Percentiles rank a stretch among this genome's conserved stretches.
Evolutionary conservation across 1,284 basidiomycete genomes (phyloP).

Genomic region (Fomitiporia mediterranea): DNA sequence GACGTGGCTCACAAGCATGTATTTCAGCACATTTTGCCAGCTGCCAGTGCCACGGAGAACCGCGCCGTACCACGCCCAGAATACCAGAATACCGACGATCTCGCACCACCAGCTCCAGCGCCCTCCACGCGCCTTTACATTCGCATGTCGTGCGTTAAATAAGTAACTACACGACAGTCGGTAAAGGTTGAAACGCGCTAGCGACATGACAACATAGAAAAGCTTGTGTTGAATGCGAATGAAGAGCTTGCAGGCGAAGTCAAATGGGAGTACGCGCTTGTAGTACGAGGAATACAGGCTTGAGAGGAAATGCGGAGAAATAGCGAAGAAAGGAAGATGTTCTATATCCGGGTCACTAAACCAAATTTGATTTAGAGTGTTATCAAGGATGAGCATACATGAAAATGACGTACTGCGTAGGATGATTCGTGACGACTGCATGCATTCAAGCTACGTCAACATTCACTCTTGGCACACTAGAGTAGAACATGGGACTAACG

Average conservation of each 20-base stretch:
- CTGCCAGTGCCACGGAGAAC: slow-evolving; percentile 64
- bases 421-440: slow-evolving; percentile 92
- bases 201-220: slow-evolving; percentile 89
- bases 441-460: no score
- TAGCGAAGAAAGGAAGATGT: slow-evolving; percentile 96
- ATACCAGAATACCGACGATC: slow-evolving; percentile 61
- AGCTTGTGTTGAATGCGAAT: slow-evolving; percentile 85
- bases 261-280: slow-evolving; percentile 82
- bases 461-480: no score
- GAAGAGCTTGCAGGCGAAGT: slow-evolving; percentile 63
- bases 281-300: slow-evolving; percentile 94
- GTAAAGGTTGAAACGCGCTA: slow-evolving; percentile 97
- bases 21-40: slow-evolving; percentile 61
- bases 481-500: slow-evolving; percentile 44
- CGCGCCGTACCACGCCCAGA: slow-evolving; percentile 74
- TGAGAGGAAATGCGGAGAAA: slow-evolving; percentile 81
- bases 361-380: slow-evolving; percentile 24
- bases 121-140: slow-evolving; percentile 53
- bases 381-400: neutral
- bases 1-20: slow-evolving; percentile 75
- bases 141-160: slow-evolving; percentile 50
- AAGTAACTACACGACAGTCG: slow-evolving; percentile 82
- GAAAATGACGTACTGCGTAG: slow-evolving; percentile 73
- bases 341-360: slow-evolving; percentile 92
- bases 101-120: slow-evolving; percentile 74